Evolutionary conservation across 129 eudicot genomes (phyloP).

Genomic region (Flaveria ramosissima): DNA sequence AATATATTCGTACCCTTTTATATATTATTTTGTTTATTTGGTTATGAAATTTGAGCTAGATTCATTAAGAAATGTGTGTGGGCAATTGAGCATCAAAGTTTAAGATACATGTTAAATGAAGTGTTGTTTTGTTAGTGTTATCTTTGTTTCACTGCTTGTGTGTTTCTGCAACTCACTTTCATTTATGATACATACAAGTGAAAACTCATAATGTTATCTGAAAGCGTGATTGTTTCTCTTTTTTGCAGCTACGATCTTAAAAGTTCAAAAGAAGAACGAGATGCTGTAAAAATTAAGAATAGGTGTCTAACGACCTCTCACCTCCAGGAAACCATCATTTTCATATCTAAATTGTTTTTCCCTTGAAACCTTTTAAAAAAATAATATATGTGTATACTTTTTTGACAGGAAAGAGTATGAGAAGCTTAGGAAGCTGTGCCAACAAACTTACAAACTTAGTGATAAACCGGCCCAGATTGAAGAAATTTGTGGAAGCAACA

Average conservation of each 20-base stretch:
- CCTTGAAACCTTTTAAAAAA: not conserved
- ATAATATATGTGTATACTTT: not conserved
- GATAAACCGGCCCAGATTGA: conserved; percentile 41
- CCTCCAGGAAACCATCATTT: not conserved
- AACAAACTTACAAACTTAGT: conserved; percentile 39
- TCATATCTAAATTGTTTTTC: not conserved
- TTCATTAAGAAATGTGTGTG: conserved; percentile 2
- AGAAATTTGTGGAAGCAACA: conserved; percentile 34
- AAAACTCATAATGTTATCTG: conserved; percentile 13
- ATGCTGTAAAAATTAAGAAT: conserved; percentile 45
- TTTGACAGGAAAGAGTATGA: conserved; percentile 56
- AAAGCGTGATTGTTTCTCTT: not conserved
- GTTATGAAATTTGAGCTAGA: conserved; percentile 2
- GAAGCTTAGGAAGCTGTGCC: conserved; percentile 51
- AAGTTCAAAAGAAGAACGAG: conserved; percentile 64
- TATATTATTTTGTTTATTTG: not conserved
- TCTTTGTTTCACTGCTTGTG: not conserved
- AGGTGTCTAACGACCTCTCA: conserved; percentile 37
- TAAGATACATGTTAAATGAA: not conserved
- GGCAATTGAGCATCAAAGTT: not conserved
- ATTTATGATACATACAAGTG: conserved; percentile 12
- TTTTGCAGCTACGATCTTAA: conserved; percentile 64
- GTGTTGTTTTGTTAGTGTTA: not conserved
- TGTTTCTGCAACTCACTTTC: conserved; percentile 12
- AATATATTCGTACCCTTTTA: not conserved